Evolutionary conservation across 305 asterid species (phyloP).

Genomic region (Plantago rigida): DNA sequence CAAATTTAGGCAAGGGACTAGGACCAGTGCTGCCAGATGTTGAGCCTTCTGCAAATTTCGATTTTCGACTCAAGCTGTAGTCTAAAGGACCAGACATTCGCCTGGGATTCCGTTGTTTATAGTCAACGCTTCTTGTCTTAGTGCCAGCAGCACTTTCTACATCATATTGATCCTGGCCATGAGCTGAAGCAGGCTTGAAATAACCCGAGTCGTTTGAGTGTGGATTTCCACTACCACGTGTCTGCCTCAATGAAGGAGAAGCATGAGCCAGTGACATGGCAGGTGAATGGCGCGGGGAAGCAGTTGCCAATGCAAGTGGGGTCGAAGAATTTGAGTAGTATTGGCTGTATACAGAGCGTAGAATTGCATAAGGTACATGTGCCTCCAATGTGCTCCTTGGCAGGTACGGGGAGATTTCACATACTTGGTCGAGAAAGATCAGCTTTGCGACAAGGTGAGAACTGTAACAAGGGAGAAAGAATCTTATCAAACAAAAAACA

Average conservation of each 20-base stretch:
- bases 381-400: slow-evolving; percentile 82
- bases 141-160: slow-evolving; percentile 34
- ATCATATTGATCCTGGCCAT: slow-evolving; percentile 58
- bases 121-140: slow-evolving; percentile 36
- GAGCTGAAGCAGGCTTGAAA: slow-evolving; percentile 50
- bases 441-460: slow-evolving; percentile 79
- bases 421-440: slow-evolving; percentile 80
- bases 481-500: slow-evolving; percentile 4
- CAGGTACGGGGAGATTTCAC: slow-evolving; percentile 76
- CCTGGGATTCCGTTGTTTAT: slow-evolving; percentile 44
- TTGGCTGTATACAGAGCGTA: slow-evolving; percentile 84
- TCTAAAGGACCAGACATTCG: slow-evolving; percentile 84
- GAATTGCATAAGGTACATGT: slow-evolving; percentile 66
- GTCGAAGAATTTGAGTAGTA: slow-evolving; percentile 63
- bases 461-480: slow-evolving; percentile 31
- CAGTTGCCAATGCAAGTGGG: slow-evolving; percentile 44
- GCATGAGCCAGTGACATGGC: slow-evolving; percentile 63
- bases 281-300: slow-evolving; percentile 76
- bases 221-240: slow-evolving; percentile 47
- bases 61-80: slow-evolving; percentile 57
- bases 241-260: slow-evolving; percentile 68
- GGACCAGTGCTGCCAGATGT: slow-evolving; percentile 78
- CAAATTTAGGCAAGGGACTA: slow-evolving; percentile 90
- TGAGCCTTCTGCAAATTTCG: slow-evolving; percentile 66
- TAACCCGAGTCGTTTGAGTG: slow-evolving; percentile 58